phyloP scores from a whole-genome alignment of 495 filamentous ascomycete genomes.

The Rostrohypoxylon terebratum region DNA sequence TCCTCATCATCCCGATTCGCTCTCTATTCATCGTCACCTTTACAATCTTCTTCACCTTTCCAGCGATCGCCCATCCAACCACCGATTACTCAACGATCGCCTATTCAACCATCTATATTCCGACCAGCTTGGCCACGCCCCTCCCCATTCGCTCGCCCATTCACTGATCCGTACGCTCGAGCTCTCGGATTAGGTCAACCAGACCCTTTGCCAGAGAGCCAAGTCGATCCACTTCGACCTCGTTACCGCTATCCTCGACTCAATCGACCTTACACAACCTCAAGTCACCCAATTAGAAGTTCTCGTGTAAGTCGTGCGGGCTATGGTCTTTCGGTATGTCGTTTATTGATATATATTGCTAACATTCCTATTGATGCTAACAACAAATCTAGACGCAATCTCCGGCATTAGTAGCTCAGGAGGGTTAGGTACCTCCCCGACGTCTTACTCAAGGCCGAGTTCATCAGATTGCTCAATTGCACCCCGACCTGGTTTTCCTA shows the following conservation, averaged over 20 bases:
- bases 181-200: neutral
- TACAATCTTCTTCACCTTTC: neutral
- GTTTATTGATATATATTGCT: neutral
- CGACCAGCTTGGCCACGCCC: neutral
- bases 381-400: neutral
- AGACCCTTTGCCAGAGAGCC: neutral
- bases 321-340: neutral
- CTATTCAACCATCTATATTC: neutral
- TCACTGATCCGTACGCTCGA: neutral
- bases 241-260: neutral
- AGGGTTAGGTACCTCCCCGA: constrained; percentile 34
- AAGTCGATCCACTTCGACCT: neutral
- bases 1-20: neutral
- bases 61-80: neutral
- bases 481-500: neutral
- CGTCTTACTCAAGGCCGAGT: neutral
- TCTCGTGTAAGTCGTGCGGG: neutral
- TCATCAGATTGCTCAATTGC: neutral
- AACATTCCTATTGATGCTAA: constrained; percentile 6
- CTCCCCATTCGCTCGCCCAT: neutral
- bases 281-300: neutral
- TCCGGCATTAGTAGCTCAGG: constrained; percentile 1
- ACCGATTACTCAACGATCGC: neutral
- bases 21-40: neutral
- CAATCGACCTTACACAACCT: neutral